Evolutionary conservation across 306 rosid genomes (phyloP), one percentile per base, ranked within the genome.

Genomic region (Purshia tridentata): DNA sequence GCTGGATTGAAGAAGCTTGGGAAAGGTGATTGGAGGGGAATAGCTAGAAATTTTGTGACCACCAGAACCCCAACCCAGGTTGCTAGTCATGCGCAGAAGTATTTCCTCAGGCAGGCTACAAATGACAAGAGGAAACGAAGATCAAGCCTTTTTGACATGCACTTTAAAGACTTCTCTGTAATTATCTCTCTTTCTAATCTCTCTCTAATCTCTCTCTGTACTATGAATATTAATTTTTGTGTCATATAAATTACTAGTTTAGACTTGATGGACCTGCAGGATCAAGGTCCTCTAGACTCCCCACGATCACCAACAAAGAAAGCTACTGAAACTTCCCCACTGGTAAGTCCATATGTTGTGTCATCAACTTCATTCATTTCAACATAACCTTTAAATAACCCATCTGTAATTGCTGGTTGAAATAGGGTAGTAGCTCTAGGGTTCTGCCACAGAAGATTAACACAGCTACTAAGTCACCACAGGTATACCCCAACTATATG

Each of bases 41-140:
- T 89, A 37, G 78, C 96, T 6, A 87, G 56, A 40, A 61, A 78
- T 0, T 87, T 51, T 76, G 92, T 89, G 61, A 79, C 65, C 0
- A 83, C 87, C 3, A 85, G 88, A 63, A 80, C 87, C 16, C 82
- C 92, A 8, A 81, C 88, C 0, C 96, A 89, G 41, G 88, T 89
- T 50, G 92, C 92, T 0, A 89, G 90, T n/a, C 96, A 89, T 76
- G 96, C 96, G 0, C 96, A 87, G 49, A 90, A 90, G 52, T 86
- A 82, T 46, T 88, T 84, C 72, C 77, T 84, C 16, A 78, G 89
- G 64, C 76, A 69, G 4, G 74, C 81, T n/a, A 66, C 81, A 0
- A 71, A 57, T 23, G 78, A 84, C 14, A 82, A 63, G 74, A 81
- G 75, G 69, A 86, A 78, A 59, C 89, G 82, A 42, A 78, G 88